Percentiles rank a stretch among this genome's conserved stretches.
Evolutionary conservation across 2,329 filamentous ascomycete genomes (phyloP).

Genomic region (Pseudogymnoascus sp.): DNA sequence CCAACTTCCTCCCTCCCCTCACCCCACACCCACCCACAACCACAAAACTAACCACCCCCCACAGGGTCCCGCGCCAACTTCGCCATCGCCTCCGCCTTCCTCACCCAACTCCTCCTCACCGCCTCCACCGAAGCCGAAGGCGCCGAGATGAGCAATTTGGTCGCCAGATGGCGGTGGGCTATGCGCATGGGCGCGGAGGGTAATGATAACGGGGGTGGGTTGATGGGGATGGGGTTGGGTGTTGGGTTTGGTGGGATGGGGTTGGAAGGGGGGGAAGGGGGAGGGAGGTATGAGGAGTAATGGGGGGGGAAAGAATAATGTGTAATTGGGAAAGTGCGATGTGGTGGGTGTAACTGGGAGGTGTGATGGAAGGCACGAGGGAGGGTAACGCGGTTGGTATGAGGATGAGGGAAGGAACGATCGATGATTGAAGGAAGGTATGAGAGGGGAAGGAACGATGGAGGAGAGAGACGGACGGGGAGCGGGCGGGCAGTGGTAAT

Average conservation of each 20-base stretch:
- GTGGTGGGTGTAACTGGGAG: too few species aligned
- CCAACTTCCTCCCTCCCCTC: neutral
- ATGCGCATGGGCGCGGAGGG: slow-evolving; percentile 24
- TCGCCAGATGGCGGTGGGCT: slow-evolving; percentile 26
- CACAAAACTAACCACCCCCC: neutral
- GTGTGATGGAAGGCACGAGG: neutral
- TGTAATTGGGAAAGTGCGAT: neutral
- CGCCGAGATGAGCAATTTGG: slow-evolving; percentile 23
- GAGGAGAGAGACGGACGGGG: neutral
- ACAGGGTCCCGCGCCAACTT: slow-evolving; percentile 29
- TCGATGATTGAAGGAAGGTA: neutral
- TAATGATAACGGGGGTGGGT: slow-evolving; percentile 17
- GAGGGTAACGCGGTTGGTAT: neutral
- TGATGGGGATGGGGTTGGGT: slow-evolving; percentile 26
- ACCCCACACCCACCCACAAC: neutral
- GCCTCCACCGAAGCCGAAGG: slow-evolving; percentile 22
- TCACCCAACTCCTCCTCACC: slow-evolving; percentile 27
- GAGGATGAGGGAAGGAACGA: neutral
- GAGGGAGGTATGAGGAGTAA: neutral
- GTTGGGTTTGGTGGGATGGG: neutral
- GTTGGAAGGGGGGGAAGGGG: neutral
- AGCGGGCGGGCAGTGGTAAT: neutral
- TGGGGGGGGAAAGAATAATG: neutral
- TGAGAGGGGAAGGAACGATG: neutral
- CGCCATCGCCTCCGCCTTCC: slow-evolving; percentile 27